Evolutionary conservation across 768 basidiomycete species (phyloP), one percentile per base, ranked within the genome.

Genomic region (Flagelloscypha sp.): DNA sequence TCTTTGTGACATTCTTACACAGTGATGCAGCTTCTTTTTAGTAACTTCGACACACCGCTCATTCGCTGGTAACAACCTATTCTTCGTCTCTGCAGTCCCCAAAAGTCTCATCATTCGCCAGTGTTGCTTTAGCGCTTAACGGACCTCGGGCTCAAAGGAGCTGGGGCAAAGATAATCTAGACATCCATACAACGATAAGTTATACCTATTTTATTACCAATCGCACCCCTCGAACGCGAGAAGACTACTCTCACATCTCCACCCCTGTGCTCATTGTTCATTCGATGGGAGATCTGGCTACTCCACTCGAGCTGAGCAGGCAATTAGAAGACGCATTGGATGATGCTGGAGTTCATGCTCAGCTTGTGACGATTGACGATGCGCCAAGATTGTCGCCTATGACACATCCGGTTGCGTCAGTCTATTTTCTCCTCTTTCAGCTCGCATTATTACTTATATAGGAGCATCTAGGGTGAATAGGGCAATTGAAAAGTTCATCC

Each of bases 281-380:
- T 28, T 59, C 61, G 40, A 41, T 43, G 9, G 51, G 41, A 7
- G 64, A 64, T 30, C 50, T 65, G 28, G 61, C 58, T 6, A 63
- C 63, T 39, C 50, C 53, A 7, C n/a, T 58, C 5, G 28, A 46
- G 21, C 48, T 45, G 29, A 37, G 40, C 5, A 47, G 57, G 25
- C 53, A 58, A 32, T 46, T 62, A 4, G 40, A 44, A 5, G 41
- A 47, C 20, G 31, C 36, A 19, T 41, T 48, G n/a, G 30, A 29
- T 4, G 17, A 11, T 1, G 40, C 37, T 3, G 46, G 46, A 2
- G 45, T 55, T 2, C 15, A 41, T 3, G 48, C 50, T 2, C 35
- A 42, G 8, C 33, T 59, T 3, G 41, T 48, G 33, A 30, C 43
- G 16, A 47, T 60, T 2, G 43, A 48, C 11, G 56, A 52, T 5